Evolutionary conservation across 1,284 basidiomycete species (phyloP).

Genomic region (Abortiporus biennis): DNA sequence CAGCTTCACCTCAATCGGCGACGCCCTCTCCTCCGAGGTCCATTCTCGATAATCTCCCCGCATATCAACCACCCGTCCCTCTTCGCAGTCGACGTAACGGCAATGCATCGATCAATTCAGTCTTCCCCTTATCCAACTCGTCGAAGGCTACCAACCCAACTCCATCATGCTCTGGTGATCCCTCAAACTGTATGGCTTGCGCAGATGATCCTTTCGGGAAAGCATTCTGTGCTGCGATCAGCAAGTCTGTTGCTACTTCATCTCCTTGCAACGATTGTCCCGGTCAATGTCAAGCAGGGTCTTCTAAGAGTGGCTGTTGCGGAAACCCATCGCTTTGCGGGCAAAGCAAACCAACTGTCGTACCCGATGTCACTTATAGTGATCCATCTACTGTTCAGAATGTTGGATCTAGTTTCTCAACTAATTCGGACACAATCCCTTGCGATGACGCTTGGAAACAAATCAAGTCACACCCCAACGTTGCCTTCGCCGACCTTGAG

Average conservation of each 20-base stretch:
- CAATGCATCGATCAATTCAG: conserved; percentile 32
- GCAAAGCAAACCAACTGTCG: background rate
- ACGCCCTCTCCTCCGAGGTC: conserved; percentile 28
- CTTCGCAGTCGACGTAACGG: conserved; percentile 52
- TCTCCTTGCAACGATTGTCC: conserved; percentile 53
- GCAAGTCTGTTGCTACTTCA: conserved; percentile 45
- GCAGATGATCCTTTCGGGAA: conserved; percentile 78
- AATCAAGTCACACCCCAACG: conserved; percentile 85
- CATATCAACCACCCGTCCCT: conserved; percentile 73
- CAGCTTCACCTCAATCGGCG: conserved; percentile 11
- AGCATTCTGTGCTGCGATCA: conserved; percentile 79
- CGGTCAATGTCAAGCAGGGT: conserved; percentile 11
- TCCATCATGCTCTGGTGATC: conserved; percentile 48
- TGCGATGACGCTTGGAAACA: conserved; percentile 83
- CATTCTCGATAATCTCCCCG: conserved; percentile 70
- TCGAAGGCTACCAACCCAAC: conserved; percentile 23
- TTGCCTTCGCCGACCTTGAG: conserved; percentile 74
- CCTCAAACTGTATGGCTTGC: conserved; percentile 71
- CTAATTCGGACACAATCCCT: conserved; percentile 54
- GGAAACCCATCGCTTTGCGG: conserved; percentile 21
- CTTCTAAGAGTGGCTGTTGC: conserved; percentile 19
- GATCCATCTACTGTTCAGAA: conserved; percentile 9
- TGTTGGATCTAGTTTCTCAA: conserved; percentile 13
- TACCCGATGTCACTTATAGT: background rate
- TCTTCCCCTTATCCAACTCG: conserved; percentile 59